Evolutionary conservation across 306 rosid species (phyloP), one percentile per base, ranked within the genome.

Genomic region (Prunus mongolica): DNA sequence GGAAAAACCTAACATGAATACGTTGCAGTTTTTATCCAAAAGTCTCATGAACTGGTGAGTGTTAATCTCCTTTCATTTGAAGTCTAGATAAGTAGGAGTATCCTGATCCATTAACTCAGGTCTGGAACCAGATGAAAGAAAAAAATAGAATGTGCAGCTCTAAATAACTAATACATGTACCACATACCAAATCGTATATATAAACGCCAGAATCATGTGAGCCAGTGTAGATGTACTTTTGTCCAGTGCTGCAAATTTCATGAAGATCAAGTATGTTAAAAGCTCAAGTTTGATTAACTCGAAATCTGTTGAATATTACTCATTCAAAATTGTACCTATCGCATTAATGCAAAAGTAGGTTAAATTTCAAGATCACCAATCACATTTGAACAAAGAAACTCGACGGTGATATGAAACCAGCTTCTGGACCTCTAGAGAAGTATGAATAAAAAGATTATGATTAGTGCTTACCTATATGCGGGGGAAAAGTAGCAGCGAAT

Each of bases 401-500:
- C 9, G 0, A 1, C 24, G 6, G 47, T 16, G 24, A 46, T 68
- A 7, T 2, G 34, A 30, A 69, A 47, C 22, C 71, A 50, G 69
- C 28, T n/a, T 32, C 24, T 28, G 12, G 65, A 56, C 52, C 16
- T 58, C 27, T 16, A 55, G 46, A 63, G 24, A 72, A 46, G 50
- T 24, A 16, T 70, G 47, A 62, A 65, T 12, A 27, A 47, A 58
- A 58, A 52, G 12, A 27, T 19, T 7, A 1, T 19, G 27, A 82
- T 65, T 18, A 62, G 19, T 46, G 57, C 66, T 84, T 87, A 88
- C 97, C 97, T 93, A 71, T 86, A 88, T 13, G 89, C 77, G 5
- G 97, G 96, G 22, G 97, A 93, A 87, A 93, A 90, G 80, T 93
- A 91, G 82, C 97, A 91, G 73, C 97, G 92, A 55, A 93, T 86